Evolutionary conservation across 1,284 basidiomycete genomes (phyloP).

Genomic region (Melampsora americana): DNA sequence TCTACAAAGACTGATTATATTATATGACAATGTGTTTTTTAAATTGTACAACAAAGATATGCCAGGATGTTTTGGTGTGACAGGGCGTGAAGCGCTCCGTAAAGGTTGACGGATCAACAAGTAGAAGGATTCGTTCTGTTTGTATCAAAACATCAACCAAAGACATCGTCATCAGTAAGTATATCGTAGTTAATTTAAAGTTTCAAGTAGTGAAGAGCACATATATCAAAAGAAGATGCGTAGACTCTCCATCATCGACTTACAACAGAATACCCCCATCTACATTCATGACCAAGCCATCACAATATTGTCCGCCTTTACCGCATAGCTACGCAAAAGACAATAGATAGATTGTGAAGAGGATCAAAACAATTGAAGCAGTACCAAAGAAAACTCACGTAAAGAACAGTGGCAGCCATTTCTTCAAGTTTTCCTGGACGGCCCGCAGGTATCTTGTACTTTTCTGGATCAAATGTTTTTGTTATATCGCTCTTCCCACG

Average conservation of each 20-base stretch:
- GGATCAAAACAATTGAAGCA: neutral
- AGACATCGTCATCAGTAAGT: too few relatives aligned
- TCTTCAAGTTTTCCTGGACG: conserved; percentile 50
- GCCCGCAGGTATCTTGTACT: conserved; percentile 47
- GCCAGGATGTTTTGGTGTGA: too few relatives aligned
- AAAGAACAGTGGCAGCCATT: conserved; percentile 47
- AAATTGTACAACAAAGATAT: too few relatives aligned
- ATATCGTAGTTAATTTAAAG: too few relatives aligned
- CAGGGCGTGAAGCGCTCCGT: too few relatives aligned
- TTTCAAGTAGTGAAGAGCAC: too few relatives aligned
- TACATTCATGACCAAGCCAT: conserved; percentile 41
- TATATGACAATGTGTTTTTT: too few relatives aligned
- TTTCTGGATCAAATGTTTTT: conserved; percentile 29
- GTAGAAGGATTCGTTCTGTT: too few relatives aligned
- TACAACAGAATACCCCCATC: conserved; percentile 42
- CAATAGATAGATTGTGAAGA: neutral
- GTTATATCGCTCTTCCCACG: conserved; percentile 43
- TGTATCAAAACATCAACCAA: too few relatives aligned
- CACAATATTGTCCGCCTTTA: conserved; percentile 43
- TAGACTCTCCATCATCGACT: neutral
- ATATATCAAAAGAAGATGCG: too few relatives aligned
- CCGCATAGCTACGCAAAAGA: conserved; percentile 33
- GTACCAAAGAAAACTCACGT: conserved; percentile 28
- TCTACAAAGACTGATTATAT: too few relatives aligned
- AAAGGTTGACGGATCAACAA: too few relatives aligned